phyloP scores from a whole-genome alignment of 352 stramenopile genomes.

The Globisporangium abappressorium region DNA sequence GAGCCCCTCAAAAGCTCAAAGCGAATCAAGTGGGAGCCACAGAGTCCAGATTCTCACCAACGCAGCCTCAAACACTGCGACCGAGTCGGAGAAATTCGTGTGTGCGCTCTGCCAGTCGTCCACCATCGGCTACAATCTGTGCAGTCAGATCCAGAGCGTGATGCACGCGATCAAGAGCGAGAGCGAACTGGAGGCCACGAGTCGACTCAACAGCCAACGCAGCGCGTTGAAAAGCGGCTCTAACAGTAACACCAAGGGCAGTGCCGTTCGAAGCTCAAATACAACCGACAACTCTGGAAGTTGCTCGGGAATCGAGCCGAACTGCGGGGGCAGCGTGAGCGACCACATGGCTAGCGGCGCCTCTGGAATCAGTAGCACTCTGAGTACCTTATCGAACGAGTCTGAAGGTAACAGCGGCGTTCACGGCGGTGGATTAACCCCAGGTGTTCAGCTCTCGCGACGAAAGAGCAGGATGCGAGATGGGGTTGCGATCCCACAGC shows the following conservation, averaged over 20 bases:
- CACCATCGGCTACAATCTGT: slow-evolving; percentile 63
- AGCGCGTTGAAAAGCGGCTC: slow-evolving; percentile 6
- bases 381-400: neutral
- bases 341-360: neutral
- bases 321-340: neutral
- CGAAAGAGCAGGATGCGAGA: slow-evolving; percentile 4
- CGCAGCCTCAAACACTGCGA: neutral
- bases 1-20: neutral
- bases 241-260: neutral
- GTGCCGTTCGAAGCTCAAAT: neutral
- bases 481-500: neutral
- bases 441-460: neutral
- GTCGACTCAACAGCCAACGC: slow-evolving; percentile 11
- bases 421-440: neutral
- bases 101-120: slow-evolving; percentile 56
- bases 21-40: slow-evolving; percentile 1
- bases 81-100: neutral
- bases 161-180: slow-evolving; percentile 46
- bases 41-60: neutral
- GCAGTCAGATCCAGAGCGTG: slow-evolving; percentile 53
- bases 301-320: neutral
- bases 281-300: neutral
- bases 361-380: neutral
- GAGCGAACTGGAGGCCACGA: slow-evolving; percentile 15
- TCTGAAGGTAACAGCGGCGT: neutral